Base-by-base conservation (phyloP, 345 rosid genomes). In the Corchorus capsularis region DNA sequence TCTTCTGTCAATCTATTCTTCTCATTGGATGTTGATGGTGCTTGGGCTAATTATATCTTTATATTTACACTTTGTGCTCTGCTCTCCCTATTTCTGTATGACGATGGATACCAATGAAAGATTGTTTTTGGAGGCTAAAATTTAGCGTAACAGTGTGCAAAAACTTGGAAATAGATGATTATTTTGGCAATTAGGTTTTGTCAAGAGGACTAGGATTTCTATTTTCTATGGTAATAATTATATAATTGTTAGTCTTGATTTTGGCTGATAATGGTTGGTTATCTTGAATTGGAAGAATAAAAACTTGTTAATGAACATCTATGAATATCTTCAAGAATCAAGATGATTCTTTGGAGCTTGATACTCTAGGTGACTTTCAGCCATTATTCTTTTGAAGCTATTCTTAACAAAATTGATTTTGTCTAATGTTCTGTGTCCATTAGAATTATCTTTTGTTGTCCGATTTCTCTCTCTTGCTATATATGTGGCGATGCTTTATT, bases 41-140 rank as follows among this genome's bases (percentile, higher is more conserved):
- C 62, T 75, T 74, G 50, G 35, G 69, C 3, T 55, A 54, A 71
- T 35, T 34, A 50, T 12, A 12, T 8, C 13, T 60, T 76, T 14
- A 20, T 35, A n/a, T 61, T 71, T 49, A 37, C 32, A 41, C 6
- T 39, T 59, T 20, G 22, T 45, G 53, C 27, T 39, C 68, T 63
- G 52, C 16, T 41, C 17, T 65, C 7, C n/a, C 53, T 11, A 5
- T 19, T 43, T 6, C 35, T 52, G 20, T 8, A 27, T 2, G 22
- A 0, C 27, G 41, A 27, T 9, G 60, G 22, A 17, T 69, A 34
- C 1, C 8, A 17, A 69, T 69, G 27, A 50, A 69, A 32, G 22
- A 69, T 49, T 69, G 45, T 1, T 50, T 69, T 52, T 50, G 45
- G 60, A 49, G 8, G 60, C 62, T 52, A 34, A 39, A 34, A 32